Percentiles rank a stretch among this genome's conserved stretches.
These are phyloP conservation scores for Oryza australiensis DNA, from an alignment of 176 grass and related monocot genomes.

Conservation along the genomic window DNA sequence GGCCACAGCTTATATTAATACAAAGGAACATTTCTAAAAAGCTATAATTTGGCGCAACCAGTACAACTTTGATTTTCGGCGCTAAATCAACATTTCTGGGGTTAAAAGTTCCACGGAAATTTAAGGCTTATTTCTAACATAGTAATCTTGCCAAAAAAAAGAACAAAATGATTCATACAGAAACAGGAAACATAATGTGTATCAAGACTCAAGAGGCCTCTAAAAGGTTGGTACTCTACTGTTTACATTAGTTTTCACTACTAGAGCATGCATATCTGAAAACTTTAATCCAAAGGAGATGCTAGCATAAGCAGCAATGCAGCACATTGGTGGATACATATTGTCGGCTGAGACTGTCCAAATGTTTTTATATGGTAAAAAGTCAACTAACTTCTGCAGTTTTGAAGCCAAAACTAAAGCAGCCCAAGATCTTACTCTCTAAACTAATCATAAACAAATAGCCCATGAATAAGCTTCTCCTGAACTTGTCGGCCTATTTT, in stretches of 20 bases:
- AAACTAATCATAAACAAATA: constrained; percentile 25
- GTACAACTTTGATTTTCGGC: neutral
- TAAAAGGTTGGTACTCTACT: neutral
- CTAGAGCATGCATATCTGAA: neutral
- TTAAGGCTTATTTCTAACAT: neutral
- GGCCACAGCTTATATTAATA: constrained; percentile 5
- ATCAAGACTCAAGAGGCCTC: too few relatives aligned
- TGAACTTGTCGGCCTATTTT: constrained; percentile 39
- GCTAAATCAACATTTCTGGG: neutral
- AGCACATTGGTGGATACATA: neutral
- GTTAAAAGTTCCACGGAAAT: neutral
- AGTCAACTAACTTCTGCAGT: constrained; percentile 45
- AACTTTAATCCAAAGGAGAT: neutral
- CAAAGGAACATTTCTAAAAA: neutral
- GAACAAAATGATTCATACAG: neutral
- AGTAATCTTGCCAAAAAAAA: neutral
- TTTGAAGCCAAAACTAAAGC: constrained; percentile 25
- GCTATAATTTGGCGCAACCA: neutral
- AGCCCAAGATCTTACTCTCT: constrained; percentile 20
- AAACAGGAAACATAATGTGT: neutral
- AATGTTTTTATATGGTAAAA: neutral
- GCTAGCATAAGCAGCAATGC: neutral
- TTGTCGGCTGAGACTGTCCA: neutral
- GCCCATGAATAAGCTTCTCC: constrained; percentile 37
- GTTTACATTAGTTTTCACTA: neutral